These are phyloP conservation scores for Kodamaea ohmeri DNA, from an alignment of 1,139 yeast species.

Conservation along the genomic window DNA sequence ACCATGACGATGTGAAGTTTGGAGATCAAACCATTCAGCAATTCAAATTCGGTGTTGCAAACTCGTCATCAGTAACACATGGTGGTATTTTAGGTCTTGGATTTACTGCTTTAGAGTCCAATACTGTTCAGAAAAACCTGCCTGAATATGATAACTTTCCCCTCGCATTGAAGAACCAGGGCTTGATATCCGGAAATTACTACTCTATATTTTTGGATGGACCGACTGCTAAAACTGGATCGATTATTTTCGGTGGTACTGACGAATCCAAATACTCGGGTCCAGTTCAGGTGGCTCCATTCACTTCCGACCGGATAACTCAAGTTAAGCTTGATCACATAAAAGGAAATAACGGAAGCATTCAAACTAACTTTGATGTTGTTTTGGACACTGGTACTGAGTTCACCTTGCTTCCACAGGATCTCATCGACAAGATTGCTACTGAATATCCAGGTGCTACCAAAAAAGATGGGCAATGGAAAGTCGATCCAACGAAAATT, in stretches of 20 bases:
- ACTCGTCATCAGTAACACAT: slow-evolving; percentile 15
- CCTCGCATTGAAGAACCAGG: slow-evolving; percentile 20
- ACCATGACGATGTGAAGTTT: slow-evolving; percentile 17
- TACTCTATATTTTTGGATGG: slow-evolving; percentile 17
- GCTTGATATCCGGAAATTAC: slow-evolving; percentile 20
- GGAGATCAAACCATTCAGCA: slow-evolving; percentile 14
- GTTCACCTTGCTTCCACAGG: slow-evolving; percentile 15
- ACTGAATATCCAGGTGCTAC: slow-evolving; percentile 7
- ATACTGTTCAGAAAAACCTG: slow-evolving; percentile 9
- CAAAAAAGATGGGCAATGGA: slow-evolving; percentile 3
- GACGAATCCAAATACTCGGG: slow-evolving; percentile 21
- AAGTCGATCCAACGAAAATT: slow-evolving; percentile 25
- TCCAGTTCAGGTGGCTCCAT: slow-evolving; percentile 11
- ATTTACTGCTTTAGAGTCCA: slow-evolving; percentile 12
- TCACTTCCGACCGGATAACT: slow-evolving; percentile 7
- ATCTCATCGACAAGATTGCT: slow-evolving; percentile 10
- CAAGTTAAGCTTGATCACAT: slow-evolving; percentile 11
- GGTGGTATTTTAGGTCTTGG: slow-evolving; percentile 25
- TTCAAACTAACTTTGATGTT: slow-evolving; percentile 8
- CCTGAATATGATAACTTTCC: slow-evolving; percentile 22
- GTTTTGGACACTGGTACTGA: slow-evolving; percentile 21
- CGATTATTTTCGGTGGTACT: slow-evolving; percentile 21
- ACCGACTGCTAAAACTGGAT: slow-evolving; percentile 14
- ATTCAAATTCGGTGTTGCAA: slow-evolving; percentile 22
- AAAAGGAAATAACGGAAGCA: too few relatives aligned